Evolutionary conservation across 2,329 filamentous ascomycete species (phyloP), one percentile per base, ranked within the genome.

Genomic region (Nigrospora sphaerica): DNA sequence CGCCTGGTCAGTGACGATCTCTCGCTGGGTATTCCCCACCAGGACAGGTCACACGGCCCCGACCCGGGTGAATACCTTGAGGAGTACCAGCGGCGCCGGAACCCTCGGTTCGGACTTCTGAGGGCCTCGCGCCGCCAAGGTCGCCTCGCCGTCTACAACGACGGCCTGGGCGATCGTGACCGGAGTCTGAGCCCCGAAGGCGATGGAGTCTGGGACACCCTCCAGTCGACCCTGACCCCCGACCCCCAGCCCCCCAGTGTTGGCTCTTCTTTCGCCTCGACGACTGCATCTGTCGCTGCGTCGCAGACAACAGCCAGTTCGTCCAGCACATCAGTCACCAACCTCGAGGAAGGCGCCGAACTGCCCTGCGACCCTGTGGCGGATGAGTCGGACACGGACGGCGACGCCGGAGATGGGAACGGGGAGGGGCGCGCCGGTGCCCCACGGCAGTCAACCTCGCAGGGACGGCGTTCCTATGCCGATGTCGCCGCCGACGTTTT

Each of bases 131-230:
- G 32, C 18, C 41, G 52, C 28, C 49, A 47, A 11, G 34, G 49
- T 31, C 47, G 50, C 32, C 48, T 36, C 16, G 49, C 44, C 28
- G 28, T 49, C 41, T 49, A 48, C 33, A 36, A 85, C 1, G 84
- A 95, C 63, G 89, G 89, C 4, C 76, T 95, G 14, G 90, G 89
- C 34, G 89, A 95, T 65, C 85, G 90, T 48, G 80, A 88, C 52
- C 81, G 89, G 55, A 95, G 89, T 63, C 69, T 88, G n/a, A 90
- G 85, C 59, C 84, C 85, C 1, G 84, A 85, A 45, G 74, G 71
- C 35, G 76, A 80, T 51, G 74, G 76, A 42, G 73, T 74, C 1
- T 96, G 91, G 91, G 85, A 92, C 49, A 88, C 83, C 3, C 80
- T 96, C 45, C 72, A 90, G 47, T 84, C 78, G 7, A 95, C 88